phyloP scores from a whole-genome alignment of 2,329 filamentous ascomycete genomes.

The Aphanocladium album region DNA sequence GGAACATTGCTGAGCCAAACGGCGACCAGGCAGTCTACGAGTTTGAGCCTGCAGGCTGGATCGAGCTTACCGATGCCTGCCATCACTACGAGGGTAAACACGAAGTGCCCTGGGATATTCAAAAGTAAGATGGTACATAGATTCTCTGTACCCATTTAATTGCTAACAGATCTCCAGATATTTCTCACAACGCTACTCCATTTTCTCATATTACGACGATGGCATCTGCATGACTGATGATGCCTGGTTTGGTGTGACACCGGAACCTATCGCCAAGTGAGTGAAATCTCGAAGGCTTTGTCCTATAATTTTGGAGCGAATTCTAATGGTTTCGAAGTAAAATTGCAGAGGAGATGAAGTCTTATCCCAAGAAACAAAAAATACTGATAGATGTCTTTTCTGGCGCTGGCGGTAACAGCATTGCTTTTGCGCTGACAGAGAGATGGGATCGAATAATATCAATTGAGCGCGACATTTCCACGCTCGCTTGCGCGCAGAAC shows the following conservation, averaged over 20 bases:
- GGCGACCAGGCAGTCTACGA: conserved; percentile 16
- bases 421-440: conserved; percentile 80
- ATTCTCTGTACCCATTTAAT: not conserved
- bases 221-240: conserved; percentile 88
- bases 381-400: conserved; percentile 84
- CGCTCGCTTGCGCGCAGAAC: conserved; percentile 83
- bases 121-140: conserved; percentile 55
- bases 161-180: conserved; percentile 54
- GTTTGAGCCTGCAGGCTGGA: conserved; percentile 38
- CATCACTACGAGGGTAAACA: conserved; percentile 67
- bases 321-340: conserved; percentile 43
- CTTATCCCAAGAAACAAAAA: conserved; percentile 49
- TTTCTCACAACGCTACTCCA: conserved; percentile 80
- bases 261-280: conserved; percentile 82
- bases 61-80: conserved; percentile 57
- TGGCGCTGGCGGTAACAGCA: conserved; percentile 88
- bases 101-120: conserved; percentile 76
- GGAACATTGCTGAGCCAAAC: not conserved
- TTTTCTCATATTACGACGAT: conserved; percentile 83
- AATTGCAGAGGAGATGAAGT: conserved; percentile 68
- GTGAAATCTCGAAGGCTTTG: conserved; percentile 21
- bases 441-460: conserved; percentile 82
- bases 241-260: conserved; percentile 95
- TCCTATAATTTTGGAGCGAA: not conserved
- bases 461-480: conserved; percentile 76